Evolutionary conservation across 2,329 filamentous ascomycete genomes (phyloP), one percentile per base, ranked within the genome.

Genomic region (Neofusicoccum umdonicola): DNA sequence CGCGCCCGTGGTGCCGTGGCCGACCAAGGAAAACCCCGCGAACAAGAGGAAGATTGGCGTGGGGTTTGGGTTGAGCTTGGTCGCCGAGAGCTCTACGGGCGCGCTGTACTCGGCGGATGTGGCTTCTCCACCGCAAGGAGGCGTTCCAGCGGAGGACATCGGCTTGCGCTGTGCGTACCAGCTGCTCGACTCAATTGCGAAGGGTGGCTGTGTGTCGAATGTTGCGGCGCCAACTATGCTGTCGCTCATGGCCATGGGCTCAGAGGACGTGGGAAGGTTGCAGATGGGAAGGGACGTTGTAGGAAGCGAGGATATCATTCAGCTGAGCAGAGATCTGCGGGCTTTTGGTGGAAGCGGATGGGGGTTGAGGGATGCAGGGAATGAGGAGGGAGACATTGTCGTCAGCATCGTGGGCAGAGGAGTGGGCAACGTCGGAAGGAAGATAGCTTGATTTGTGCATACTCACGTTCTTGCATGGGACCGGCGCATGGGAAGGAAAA

Each of bases 191-290:
- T 85, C 88, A 22, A 89, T 98, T 67, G 86, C 86, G 60, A 86
- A 89, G 70, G 94, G 93, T 11, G 95, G 95, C 1, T 97, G 92
- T 74, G 90, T 91, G 3, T 89, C 88, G 62, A 83, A 83, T 13
- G 84, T 90, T 3, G 90, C 92, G 2, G 88, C 89, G 4, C 83
- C 87, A 3, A 94, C 90, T 0, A 84, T 97, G 68, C 78, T 99
- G 62, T 91, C 89, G 17, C 82, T 99, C 67, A 99, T 99, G 95
- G 92, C 93, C 39, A 98, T 99, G 95, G 95, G 95, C 0, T 92
- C 90, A 0, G 95, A 98, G 75, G 95, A 99, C 77, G 93, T 99
- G 13, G 95, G 95, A 4, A 86, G 95, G 66, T 77, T 99, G 69
- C 87, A 91, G 67, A 75, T 99, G 65, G 92, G 93, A 37, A 88